Evolutionary conservation across 2,329 filamentous ascomycete genomes (phyloP).

Genomic region (Alternaria sp.): DNA sequence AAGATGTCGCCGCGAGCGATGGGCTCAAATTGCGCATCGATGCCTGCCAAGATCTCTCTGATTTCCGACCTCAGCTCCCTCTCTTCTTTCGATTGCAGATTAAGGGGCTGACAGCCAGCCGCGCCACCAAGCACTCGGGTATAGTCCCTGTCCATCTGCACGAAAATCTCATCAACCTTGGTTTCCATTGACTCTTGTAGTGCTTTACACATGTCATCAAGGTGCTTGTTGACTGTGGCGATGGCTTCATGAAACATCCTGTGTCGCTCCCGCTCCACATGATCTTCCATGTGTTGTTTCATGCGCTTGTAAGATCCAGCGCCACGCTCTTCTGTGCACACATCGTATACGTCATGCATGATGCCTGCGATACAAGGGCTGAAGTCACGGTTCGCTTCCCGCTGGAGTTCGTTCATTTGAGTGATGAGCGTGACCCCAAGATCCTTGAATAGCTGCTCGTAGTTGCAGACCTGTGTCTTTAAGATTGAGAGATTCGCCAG

Average conservation of each 20-base stretch:
- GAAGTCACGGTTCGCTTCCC: slow-evolving; percentile 62
- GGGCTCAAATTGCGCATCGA: slow-evolving; percentile 30
- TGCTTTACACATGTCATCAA: slow-evolving; percentile 53
- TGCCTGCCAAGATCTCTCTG: slow-evolving; percentile 16
- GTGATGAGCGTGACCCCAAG: slow-evolving; percentile 42
- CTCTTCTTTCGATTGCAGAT: slow-evolving; percentile 17
- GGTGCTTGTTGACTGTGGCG: slow-evolving; percentile 48
- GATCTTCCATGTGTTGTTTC: slow-evolving; percentile 57
- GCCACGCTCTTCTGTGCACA: slow-evolving; percentile 55
- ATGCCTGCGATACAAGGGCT: slow-evolving; percentile 54
- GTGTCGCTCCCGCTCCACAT: slow-evolving; percentile 52
- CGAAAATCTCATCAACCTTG: slow-evolving; percentile 54
- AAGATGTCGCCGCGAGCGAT: slow-evolving; percentile 27
- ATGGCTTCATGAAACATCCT: slow-evolving; percentile 60
- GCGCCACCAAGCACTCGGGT: slow-evolving; percentile 42
- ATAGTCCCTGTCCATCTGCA: slow-evolving; percentile 48
- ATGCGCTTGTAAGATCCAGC: slow-evolving; percentile 59
- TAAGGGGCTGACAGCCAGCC: slow-evolving; percentile 1
- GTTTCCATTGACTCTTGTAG: slow-evolving; percentile 54
- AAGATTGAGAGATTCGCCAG: slow-evolving; percentile 51
- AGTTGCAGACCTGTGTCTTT: slow-evolving; percentile 51
- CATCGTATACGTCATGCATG: slow-evolving; percentile 58
- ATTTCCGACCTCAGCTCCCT: slow-evolving; percentile 21
- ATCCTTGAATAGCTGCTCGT: slow-evolving; percentile 51
- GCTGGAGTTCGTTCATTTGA: slow-evolving; percentile 55